Evolutionary conservation across 2,329 filamentous ascomycete species (phyloP), one percentile per base, ranked within the genome.

Genomic region (Fusarium transvaalense): DNA sequence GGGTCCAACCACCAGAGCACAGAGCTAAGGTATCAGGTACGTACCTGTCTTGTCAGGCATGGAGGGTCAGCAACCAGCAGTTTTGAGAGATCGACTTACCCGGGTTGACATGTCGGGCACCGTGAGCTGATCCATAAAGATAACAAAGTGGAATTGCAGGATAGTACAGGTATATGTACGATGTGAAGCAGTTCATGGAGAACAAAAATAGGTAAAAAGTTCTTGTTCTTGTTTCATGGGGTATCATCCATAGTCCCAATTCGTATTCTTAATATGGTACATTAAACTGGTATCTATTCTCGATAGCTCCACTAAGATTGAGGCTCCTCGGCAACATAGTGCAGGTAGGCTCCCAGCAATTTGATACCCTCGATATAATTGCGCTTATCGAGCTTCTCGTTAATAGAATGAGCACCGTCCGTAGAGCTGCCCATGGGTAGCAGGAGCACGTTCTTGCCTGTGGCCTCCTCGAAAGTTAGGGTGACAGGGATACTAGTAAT

Each of bases 281-380:
- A 61, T 47, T 56, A 48, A 38, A 42, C 56, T 50, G 31, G 19
- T 51, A 47, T 66, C 32, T 39, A 57, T 51, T 56, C 53, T 14
- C 32, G 25, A 39, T 29, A 47, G 19, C 14, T 52, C 10, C 41
- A 35, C 76, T 75, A 82, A 35, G 53, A 56, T 66, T 78, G 89
- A 38, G 92, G 89, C 86, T 99, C 96, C 78, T 95, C 93, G 3
- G 94, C 94, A 70, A 97, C 94, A 74, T 97, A 97, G 82, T 98
- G 95, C 77, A 99, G 83, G 79, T 99, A 99, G 5, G 95, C 92
- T 47, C 96, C 96, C 60, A 99, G 82, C 67, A 99, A 82, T 88
- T 99, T 99, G 75, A 92, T 97, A 48, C 96, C 96, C 84, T 99
- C 94, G 76, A 99, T 97, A 80, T 99, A 99, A 83, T 99, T 99